These are phyloP conservation scores for Cymbidium sinense DNA, from an alignment of 106 monocot genomes.

Conservation along the genomic window DNA sequence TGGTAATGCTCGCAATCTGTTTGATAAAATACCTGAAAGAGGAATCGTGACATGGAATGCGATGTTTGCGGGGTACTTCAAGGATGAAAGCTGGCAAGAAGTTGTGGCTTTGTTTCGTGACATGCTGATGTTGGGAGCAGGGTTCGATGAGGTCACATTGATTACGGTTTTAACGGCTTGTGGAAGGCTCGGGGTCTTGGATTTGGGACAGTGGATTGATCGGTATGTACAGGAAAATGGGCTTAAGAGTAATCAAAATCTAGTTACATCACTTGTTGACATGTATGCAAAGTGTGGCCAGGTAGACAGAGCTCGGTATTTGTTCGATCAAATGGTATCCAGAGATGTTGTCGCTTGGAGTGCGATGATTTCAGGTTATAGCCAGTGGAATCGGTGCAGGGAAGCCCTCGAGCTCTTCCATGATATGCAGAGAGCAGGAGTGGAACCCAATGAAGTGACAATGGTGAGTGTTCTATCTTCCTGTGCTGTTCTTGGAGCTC, in stretches of 20 bases:
- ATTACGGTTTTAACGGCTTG: slow-evolving; percentile 62
- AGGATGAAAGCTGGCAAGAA: slow-evolving; percentile 32
- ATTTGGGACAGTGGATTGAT: slow-evolving; percentile 47
- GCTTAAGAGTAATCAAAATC: slow-evolving; percentile 20
- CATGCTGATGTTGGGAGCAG: slow-evolving; percentile 25
- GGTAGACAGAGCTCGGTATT: slow-evolving; percentile 28
- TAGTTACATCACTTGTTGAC: slow-evolving; percentile 45
- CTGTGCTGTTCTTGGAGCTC: slow-evolving; percentile 57
- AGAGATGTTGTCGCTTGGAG: slow-evolving; percentile 79
- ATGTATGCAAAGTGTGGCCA: slow-evolving; percentile 67
- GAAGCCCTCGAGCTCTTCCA: slow-evolving; percentile 63
- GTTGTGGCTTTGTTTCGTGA: slow-evolving; percentile 32
- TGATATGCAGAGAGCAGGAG: slow-evolving; percentile 33
- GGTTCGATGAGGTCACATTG: slow-evolving; percentile 52
- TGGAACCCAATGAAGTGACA: slow-evolving; percentile 71
- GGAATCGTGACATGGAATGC: slow-evolving; percentile 50
- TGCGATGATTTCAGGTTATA: slow-evolving; percentile 72
- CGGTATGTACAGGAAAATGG: slow-evolving; percentile 21
- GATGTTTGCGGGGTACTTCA: slow-evolving; percentile 64
- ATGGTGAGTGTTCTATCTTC: slow-evolving; percentile 70
- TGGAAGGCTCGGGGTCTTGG: slow-evolving; percentile 38
- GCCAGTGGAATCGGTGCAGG: slow-evolving; percentile 27
- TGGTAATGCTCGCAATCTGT: slow-evolving; percentile 27
- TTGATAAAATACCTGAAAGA: slow-evolving; percentile 32
- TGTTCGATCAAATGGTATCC: slow-evolving; percentile 52